Conservation (phyloP, 768 basidiomycete species). For the Lactifluus subvellereus region DNA sequence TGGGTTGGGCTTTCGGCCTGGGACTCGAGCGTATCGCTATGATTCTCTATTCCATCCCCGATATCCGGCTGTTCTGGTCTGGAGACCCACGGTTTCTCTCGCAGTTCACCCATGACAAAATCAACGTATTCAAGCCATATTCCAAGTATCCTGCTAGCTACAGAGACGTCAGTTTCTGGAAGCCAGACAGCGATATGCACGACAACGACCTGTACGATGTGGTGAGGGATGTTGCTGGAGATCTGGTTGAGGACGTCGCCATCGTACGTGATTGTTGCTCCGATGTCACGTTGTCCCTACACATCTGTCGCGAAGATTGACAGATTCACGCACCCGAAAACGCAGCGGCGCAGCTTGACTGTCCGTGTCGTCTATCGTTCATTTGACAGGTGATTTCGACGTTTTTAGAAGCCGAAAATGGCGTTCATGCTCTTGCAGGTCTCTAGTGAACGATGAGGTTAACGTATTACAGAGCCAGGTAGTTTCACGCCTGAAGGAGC, state of each 20-base stretch:
- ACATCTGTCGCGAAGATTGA: slow-evolving; percentile 62
- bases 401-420: neutral
- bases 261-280: slow-evolving; percentile 45
- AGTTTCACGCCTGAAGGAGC: slow-evolving; percentile 46
- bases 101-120: slow-evolving; percentile 74
- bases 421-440: slow-evolving; percentile 40
- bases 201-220: slow-evolving; percentile 98
- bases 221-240: slow-evolving; percentile 87
- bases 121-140: slow-evolving; percentile 83
- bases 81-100: slow-evolving; percentile 77
- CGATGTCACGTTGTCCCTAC: neutral
- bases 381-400: slow-evolving; percentile 75
- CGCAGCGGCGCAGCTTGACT: slow-evolving; percentile 69
- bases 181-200: slow-evolving; percentile 55
- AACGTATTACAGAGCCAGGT: slow-evolving; percentile 72
- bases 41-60: slow-evolving; percentile 94
- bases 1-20: slow-evolving; percentile 97
- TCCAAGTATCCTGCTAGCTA: slow-evolving; percentile 89
- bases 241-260: slow-evolving; percentile 86
- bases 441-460: slow-evolving; percentile 83
- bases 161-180: slow-evolving; percentile 96
- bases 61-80: slow-evolving; percentile 98
- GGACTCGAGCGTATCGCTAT: slow-evolving; percentile 97
- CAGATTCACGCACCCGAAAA: slow-evolving; percentile 85
- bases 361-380: slow-evolving; percentile 93